Base-by-base conservation (phyloP, 306 rosid species). In the Mucuna pruriens region DNA sequence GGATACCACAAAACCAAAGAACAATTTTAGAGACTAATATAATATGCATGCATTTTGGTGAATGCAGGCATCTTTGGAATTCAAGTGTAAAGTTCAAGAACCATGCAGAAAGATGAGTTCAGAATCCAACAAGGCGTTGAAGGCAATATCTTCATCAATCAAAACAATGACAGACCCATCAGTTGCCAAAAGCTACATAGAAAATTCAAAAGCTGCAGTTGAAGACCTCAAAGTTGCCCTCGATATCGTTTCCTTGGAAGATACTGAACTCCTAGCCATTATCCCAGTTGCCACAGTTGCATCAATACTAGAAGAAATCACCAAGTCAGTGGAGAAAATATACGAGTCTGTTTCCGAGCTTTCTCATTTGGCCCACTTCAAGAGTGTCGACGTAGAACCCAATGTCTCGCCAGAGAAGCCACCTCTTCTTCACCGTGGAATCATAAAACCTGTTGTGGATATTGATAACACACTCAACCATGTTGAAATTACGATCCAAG, bases 351-450 rank as follows among this genome's bases (percentile, higher is more conserved):
- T 93, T 83, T 63, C 36, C 5, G 96, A 95, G 73, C 98, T 95
- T 42, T 90, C 99, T 9, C 66, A 70, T 6, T 75, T 83, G 42
- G 97, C 98, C 1, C 79, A 85, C 12, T 95, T 93, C 90, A 86
- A 87, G 82, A 75, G 31, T 60, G 68, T 49, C 2, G 68, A 40
- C 2, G 78, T 46, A 3, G 75, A 88, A 67, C 68, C 85, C 11
- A 84, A 58, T 31, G 90, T 84, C 1, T 87, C 92, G 7, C 87
- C 86, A 26, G 94, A 90, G 75, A 90, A 92, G 55, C 86, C 94
- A 64, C 87, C 64, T 0, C 33, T 90, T 33, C 93, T 95, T 83
- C 99, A 93, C 57, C 84, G 88, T 64, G 96, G 99, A 76, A 87
- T 55, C 55, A 76, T 93, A 45, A 90, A 89, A 11, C 98, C 99